Percentiles rank a stretch among this genome's conserved stretches.
Evolutionary conservation across 495 filamentous ascomycete genomes (phyloP).

Genomic region (Penicillium crystallinum): DNA sequence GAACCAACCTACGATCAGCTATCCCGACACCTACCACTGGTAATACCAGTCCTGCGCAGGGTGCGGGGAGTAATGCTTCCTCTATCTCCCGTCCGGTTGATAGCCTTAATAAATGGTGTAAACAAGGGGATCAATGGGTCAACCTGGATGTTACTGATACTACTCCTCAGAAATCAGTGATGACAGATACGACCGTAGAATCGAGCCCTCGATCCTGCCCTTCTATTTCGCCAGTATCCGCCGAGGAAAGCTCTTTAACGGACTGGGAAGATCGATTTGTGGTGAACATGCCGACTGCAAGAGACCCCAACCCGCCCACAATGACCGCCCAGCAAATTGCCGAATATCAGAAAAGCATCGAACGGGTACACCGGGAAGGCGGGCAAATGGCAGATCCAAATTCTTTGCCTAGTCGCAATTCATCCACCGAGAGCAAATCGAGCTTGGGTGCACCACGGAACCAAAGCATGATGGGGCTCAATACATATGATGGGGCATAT

Average conservation of each 20-base stretch:
- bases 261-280: constrained; percentile 45
- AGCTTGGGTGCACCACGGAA: neutral
- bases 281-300: constrained; percentile 43
- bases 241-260: constrained; percentile 27
- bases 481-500: constrained; percentile 23
- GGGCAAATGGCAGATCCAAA: constrained; percentile 30
- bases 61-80: neutral
- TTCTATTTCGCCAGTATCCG: constrained; percentile 34
- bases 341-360: constrained; percentile 39
- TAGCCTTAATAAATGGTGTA: constrained; percentile 20
- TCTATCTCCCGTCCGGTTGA: constrained; percentile 3
- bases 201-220: constrained; percentile 28
- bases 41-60: constrained; percentile 7
- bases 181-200: constrained; percentile 21
- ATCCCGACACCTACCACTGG: constrained; percentile 24
- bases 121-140: constrained; percentile 23
- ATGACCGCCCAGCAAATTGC: constrained; percentile 38
- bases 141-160: constrained; percentile 14
- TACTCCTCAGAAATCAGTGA: constrained; percentile 15
- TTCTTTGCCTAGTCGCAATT: constrained; percentile 27
- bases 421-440: constrained; percentile 21
- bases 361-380: constrained; percentile 26
- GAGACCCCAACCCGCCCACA: constrained; percentile 39
- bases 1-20: constrained; percentile 24
- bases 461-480: constrained; percentile 9